Conservation (phyloP, 1,139 yeast genomes). For the Zygosaccharomyces sapae region DNA sequence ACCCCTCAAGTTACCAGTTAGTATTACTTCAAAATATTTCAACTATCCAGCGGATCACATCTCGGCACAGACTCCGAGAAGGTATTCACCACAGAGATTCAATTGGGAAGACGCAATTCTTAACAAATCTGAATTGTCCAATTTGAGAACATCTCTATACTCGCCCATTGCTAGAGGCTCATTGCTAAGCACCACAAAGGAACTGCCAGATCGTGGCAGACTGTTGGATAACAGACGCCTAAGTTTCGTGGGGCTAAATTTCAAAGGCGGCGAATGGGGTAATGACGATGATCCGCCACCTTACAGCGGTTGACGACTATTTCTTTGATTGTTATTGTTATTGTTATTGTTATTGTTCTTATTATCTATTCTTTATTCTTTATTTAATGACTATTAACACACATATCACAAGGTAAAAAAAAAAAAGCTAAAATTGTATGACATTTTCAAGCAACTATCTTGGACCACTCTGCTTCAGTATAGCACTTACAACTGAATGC, state of each 20-base stretch:
- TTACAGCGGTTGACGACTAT: constrained; percentile 12
- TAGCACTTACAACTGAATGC: constrained; percentile 92
- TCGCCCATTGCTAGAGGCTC: constrained; percentile 20
- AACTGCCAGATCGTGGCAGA: constrained; percentile 15
- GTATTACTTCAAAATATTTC: constrained; percentile 9
- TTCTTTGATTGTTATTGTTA: neutral
- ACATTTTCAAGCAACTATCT: constrained; percentile 25
- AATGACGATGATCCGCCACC: constrained; percentile 29
- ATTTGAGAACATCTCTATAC: constrained; percentile 22
- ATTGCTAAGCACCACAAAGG: constrained; percentile 16
- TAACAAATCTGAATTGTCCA: constrained; percentile 21
- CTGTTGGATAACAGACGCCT: constrained; percentile 20
- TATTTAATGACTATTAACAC: constrained; percentile 12
- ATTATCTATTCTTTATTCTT: neutral
- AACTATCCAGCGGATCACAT: constrained; percentile 7
- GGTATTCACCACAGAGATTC: constrained; percentile 8
- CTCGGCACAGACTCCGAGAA: constrained; percentile 5
- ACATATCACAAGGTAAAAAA: constrained; percentile 6
- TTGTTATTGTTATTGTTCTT: neutral
- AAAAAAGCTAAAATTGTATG: neutral
- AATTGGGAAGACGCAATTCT: constrained; percentile 18
- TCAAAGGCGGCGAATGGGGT: constrained; percentile 22
- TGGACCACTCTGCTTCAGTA: constrained; percentile 68
- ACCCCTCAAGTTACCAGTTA: constrained; percentile 10
- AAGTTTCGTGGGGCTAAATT: constrained; percentile 25